These are phyloP conservation scores for Aristolochia contorta DNA, from an alignment of 164 flowering plant genomes.

Conservation along the genomic window DNA sequence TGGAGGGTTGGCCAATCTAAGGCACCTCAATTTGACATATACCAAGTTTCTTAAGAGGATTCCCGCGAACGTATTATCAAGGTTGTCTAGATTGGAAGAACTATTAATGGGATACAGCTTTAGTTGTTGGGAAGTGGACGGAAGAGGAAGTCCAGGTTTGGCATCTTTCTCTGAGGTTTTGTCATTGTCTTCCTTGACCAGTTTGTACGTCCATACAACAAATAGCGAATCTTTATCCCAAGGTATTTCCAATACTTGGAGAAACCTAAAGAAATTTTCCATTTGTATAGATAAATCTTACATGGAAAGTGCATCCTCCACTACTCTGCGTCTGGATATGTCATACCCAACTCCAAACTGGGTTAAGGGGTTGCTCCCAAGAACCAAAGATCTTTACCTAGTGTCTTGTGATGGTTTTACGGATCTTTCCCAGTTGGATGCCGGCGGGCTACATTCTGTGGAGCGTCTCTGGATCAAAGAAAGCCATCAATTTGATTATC, in stretches of 20 bases:
- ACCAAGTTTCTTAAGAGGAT: neutral
- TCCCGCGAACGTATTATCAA: slow-evolving; percentile 3
- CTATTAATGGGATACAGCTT: slow-evolving; percentile 5
- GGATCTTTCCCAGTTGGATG: no score
- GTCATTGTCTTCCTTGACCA: neutral
- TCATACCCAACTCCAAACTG: no score
- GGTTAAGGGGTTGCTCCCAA: neutral
- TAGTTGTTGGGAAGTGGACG: slow-evolving; percentile 1
- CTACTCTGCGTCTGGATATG: no score
- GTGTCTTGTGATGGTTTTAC: neutral
- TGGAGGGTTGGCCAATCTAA: neutral
- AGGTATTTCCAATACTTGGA: no score
- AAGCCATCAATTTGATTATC: no score
- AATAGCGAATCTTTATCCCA: neutral
- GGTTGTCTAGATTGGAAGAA: slow-evolving; percentile 8
- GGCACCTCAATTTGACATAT: slow-evolving; percentile 2
- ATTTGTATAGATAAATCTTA: no score
- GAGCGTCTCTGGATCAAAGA: no score
- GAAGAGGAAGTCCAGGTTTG: neutral
- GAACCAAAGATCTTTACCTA: neutral
- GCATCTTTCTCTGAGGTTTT: slow-evolving; percentile 4
- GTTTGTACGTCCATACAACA: neutral
- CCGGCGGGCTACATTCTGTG: no score
- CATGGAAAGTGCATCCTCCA: no score
- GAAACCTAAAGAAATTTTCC: no score